These are phyloP conservation scores for Candida namnaoensis DNA, from an alignment of 805 yeast genomes.

Conservation along the genomic window DNA sequence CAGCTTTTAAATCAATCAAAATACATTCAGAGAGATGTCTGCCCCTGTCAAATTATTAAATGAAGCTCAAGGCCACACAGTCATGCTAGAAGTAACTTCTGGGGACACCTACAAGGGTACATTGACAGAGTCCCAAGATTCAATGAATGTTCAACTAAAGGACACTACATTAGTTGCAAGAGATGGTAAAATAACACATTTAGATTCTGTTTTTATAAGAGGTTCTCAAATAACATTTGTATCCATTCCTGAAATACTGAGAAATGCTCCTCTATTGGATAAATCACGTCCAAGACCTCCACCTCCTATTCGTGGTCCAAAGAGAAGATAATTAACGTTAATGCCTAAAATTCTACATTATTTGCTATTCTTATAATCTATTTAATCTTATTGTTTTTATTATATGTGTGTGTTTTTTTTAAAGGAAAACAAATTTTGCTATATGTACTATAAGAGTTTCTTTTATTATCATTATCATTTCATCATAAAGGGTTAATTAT, in stretches of 20 bases:
- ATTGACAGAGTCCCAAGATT: constrained; percentile 77
- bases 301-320: constrained; percentile 64
- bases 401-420: too few species aligned
- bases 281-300: constrained; percentile 50
- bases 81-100: constrained; percentile 72
- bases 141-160: constrained; percentile 82
- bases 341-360: too few species aligned
- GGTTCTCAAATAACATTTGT: constrained; percentile 86
- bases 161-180: constrained; percentile 75
- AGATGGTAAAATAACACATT: constrained; percentile 66
- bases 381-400: too few species aligned
- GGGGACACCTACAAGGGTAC: constrained; percentile 90
- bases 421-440: too few species aligned
- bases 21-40: constrained; percentile 8
- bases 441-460: too few species aligned
- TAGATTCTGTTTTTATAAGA: constrained; percentile 82
- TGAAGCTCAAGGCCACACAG: constrained; percentile 85
- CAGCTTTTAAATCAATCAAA: too few species aligned
- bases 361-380: too few species aligned
- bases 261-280: constrained; percentile 84
- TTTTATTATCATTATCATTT: too few species aligned
- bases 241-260: constrained; percentile 80
- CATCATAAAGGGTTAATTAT: neutral
- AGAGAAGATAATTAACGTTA: constrained; percentile 18
- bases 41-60: constrained; percentile 78